Conservation (phyloP, 176 grass and related monocot species). For the Carex scoparia region DNA sequence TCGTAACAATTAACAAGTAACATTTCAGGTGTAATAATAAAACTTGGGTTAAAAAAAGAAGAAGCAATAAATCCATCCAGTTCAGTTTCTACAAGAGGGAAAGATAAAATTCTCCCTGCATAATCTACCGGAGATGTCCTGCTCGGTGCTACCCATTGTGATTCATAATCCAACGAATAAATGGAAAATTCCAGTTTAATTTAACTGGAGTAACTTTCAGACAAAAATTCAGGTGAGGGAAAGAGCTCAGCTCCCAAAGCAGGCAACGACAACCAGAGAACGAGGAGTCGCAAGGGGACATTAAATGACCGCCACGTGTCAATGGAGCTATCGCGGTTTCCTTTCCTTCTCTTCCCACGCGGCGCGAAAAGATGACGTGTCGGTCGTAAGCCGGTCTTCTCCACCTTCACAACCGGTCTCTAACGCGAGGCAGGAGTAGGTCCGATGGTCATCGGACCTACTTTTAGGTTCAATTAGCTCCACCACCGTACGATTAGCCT, state of each 20-base stretch:
- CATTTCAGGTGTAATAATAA: background rate
- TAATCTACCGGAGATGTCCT: background rate
- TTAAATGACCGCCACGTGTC: background rate
- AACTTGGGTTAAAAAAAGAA: background rate
- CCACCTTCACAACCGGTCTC: constrained; percentile 6
- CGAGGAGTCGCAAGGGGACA: background rate
- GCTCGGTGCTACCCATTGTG: background rate
- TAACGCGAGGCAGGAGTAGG: background rate
- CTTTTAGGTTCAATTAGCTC: too few species aligned
- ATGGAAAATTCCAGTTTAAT: background rate
- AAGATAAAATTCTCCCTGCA: background rate
- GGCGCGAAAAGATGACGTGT: background rate
- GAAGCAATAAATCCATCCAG: background rate
- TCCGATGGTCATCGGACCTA: too few species aligned
- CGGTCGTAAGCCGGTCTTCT: background rate
- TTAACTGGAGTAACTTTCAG: background rate
- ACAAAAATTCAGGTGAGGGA: background rate
- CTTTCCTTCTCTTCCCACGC: background rate
- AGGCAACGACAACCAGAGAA: background rate
- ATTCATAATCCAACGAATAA: background rate
- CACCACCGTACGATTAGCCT: too few species aligned
- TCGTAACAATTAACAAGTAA: background rate
- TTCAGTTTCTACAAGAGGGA: background rate
- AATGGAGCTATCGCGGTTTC: background rate
- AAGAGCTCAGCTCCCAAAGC: constrained; percentile 9